Evolutionary conservation across 306 rosid genomes (phyloP).

Genomic region (Acacia melanoxylon): DNA sequence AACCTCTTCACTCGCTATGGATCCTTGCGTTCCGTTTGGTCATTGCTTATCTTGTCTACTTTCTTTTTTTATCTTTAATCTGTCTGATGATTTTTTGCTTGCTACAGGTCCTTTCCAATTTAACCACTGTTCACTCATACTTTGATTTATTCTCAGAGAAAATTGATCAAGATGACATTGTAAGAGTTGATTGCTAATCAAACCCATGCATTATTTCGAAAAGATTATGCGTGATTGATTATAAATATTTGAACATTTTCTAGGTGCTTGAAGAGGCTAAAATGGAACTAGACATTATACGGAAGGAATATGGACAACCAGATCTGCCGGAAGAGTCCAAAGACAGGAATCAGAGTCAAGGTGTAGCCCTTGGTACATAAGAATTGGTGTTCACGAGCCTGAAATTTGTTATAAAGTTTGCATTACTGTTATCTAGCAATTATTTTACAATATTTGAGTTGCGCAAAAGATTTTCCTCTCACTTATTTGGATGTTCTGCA

Average conservation of each 20-base stretch:
- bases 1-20: slow-evolving; percentile 19
- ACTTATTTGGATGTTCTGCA: slow-evolving; percentile 6
- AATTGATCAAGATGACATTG: slow-evolving; percentile 69
- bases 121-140: slow-evolving; percentile 77
- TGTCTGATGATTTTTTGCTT: slow-evolving; percentile 19
- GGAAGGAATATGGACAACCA: slow-evolving; percentile 53
- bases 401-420: neutral
- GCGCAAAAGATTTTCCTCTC: neutral
- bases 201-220: slow-evolving; percentile 29
- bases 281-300: slow-evolving; percentile 72
- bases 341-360: slow-evolving; percentile 45
- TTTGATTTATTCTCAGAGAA: slow-evolving; percentile 68
- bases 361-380: slow-evolving; percentile 21
- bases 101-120: slow-evolving; percentile 74
- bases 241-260: slow-evolving; percentile 31
- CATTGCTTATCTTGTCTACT: slow-evolving; percentile 5
- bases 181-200: slow-evolving; percentile 38
- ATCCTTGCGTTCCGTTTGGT: neutral
- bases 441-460: slow-evolving; percentile 5
- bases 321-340: slow-evolving; percentile 44
- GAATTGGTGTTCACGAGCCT: neutral
- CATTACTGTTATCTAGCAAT: slow-evolving; percentile 16
- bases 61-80: slow-evolving; percentile 9
- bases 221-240: slow-evolving; percentile 25
- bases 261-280: slow-evolving; percentile 95